Conservation (phyloP, 805 yeast species). For the Candida chauliodis region DNA sequence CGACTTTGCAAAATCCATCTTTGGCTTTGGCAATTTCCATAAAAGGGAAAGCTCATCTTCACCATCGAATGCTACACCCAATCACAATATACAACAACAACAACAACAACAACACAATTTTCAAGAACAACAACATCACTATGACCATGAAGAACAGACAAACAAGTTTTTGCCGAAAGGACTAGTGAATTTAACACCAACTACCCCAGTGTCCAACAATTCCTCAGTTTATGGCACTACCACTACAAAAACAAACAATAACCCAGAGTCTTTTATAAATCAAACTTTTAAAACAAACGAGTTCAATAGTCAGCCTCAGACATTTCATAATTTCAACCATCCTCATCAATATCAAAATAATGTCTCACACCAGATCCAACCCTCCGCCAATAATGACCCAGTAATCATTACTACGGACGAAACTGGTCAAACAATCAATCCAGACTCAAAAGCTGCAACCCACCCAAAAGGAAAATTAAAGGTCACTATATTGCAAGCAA, state of each 20-base stretch:
- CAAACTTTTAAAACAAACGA: slow-evolving; percentile 17
- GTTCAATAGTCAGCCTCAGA: slow-evolving; percentile 12
- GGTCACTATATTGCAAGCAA: slow-evolving; percentile 79
- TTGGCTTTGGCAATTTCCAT: slow-evolving; percentile 37
- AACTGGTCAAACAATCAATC: slow-evolving; percentile 30
- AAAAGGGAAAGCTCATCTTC: slow-evolving; percentile 20
- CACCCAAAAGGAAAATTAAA: slow-evolving; percentile 78
- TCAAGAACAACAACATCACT: slow-evolving; percentile 8
- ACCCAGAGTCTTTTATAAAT: slow-evolving; percentile 21
- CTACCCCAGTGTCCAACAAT: slow-evolving; percentile 63
- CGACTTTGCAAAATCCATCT: slow-evolving; percentile 43
- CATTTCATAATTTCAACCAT: background rate
- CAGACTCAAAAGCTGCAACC: slow-evolving; percentile 20
- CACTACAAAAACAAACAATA: slow-evolving; percentile 17
- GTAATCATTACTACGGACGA: slow-evolving; percentile 41
- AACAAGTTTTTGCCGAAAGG: slow-evolving; percentile 35
- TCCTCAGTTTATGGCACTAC: slow-evolving; percentile 68
- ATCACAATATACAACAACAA: slow-evolving; percentile 8
- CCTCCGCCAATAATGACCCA: slow-evolving; percentile 12
- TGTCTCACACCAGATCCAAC: slow-evolving; percentile 7
- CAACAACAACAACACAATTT: slow-evolving; percentile 7
- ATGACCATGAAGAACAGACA: slow-evolving; percentile 4
- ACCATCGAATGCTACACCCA: slow-evolving; percentile 7
- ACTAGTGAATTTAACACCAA: slow-evolving; percentile 46
- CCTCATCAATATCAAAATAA: slow-evolving; percentile 7